Evolutionary conservation across 441 rosid genomes (phyloP).

Genomic region (Bocquillonia castaneifolia): DNA sequence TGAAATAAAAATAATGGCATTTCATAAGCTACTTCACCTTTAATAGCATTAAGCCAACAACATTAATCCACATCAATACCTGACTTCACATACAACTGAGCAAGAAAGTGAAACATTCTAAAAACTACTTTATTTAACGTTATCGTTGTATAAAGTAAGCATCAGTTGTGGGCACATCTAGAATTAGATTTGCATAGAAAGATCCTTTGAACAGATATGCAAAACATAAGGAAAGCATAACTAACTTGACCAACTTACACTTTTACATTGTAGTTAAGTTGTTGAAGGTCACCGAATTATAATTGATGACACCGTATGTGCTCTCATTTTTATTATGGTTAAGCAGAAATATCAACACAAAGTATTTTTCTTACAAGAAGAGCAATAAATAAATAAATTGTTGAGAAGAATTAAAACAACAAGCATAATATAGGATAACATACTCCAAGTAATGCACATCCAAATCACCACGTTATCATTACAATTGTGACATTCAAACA

Average conservation of each 20-base stretch:
- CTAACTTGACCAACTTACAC: slow-evolving; percentile 9
- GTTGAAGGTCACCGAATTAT: not conserved
- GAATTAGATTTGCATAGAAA: slow-evolving; percentile 75
- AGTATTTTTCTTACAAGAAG: not conserved
- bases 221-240: slow-evolving; percentile 17
- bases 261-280: not conserved
- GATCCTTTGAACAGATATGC: slow-evolving; percentile 85
- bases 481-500: not conserved
- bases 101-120: slow-evolving; percentile 11
- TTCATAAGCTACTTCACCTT: slow-evolving; percentile 4
- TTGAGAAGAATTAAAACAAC: not conserved
- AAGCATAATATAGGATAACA: no score
- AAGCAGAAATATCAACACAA: not conserved
- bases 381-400: no score
- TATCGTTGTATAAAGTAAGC: slow-evolving; percentile 51
- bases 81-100: not conserved
- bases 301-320: not conserved
- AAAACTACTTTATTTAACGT: slow-evolving; percentile 6
- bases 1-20: not conserved
- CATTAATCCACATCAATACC: slow-evolving; percentile 13
- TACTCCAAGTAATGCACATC: not conserved
- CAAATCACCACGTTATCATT: not conserved
- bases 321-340: not conserved
- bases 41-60: not conserved
- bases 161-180: slow-evolving; percentile 71